Conservation (phyloP, 2,329 filamentous ascomycete genomes). For the Aspergillus brunneoviolaceus region DNA sequence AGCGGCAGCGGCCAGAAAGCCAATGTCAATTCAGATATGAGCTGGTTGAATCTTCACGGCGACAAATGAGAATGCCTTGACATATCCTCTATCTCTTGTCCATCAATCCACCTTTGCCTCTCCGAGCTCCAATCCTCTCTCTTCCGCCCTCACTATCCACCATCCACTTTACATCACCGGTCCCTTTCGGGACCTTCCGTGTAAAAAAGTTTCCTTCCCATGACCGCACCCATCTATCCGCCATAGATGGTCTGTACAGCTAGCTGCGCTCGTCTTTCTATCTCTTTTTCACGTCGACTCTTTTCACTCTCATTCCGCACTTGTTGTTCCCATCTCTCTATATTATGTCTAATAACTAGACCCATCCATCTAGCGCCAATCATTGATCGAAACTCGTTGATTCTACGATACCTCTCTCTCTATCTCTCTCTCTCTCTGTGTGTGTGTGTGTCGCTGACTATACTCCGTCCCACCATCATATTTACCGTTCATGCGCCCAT, state of each 20-base stretch:
- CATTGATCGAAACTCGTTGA: not conserved
- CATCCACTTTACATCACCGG: not conserved
- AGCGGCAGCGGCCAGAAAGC: not conserved
- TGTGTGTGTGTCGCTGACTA: not conserved
- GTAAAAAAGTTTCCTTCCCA: slow-evolving; percentile 8
- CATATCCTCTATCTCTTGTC: too few relatives aligned
- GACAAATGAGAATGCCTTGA: slow-evolving; percentile 20
- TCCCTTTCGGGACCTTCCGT: not conserved
- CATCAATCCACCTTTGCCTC: not conserved
- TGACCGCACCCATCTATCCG: not conserved
- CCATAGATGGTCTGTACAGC: slow-evolving; percentile 12
- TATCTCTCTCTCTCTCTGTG: not conserved
- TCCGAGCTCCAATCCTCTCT: not conserved
- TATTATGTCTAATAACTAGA: not conserved
- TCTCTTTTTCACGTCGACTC: not conserved
- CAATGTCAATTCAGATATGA: slow-evolving; percentile 43
- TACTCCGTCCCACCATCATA: too few relatives aligned
- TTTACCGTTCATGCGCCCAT: not conserved
- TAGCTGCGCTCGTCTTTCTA: slow-evolving; percentile 6
- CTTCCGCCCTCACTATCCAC: not conserved
- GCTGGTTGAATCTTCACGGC: slow-evolving; percentile 43
- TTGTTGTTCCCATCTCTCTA: not conserved
- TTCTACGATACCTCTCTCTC: not conserved
- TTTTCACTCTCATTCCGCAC: slow-evolving; percentile 9
- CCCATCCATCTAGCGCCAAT: not conserved